Base-by-base conservation (phyloP, 2,329 filamentous ascomycete species). In the Scortechinia acanthostroma region DNA sequence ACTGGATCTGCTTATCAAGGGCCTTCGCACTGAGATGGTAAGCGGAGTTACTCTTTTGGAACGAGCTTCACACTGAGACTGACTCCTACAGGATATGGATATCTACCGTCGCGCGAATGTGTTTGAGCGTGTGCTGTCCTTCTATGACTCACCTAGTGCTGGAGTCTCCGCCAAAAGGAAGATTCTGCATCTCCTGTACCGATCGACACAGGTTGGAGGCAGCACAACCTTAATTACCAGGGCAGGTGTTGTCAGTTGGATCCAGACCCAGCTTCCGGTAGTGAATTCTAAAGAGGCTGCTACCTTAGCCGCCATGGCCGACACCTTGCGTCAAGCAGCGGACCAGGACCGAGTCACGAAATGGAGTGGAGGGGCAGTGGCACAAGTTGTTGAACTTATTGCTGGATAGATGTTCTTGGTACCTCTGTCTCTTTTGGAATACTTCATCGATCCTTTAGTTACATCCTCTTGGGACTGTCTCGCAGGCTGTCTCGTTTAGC, bases 151-250 rank as follows among this genome's bases (percentile, higher is more conserved):
- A 4, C 70, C 74, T 0, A 67, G 63, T 4, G 66, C 71, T 28
- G 59, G 64, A 2, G 59, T 60, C 3, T 52, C 60, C 1, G 58
- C 70, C 16, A 73, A 70, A 48, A 69, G 69, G 49, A 73, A 69
- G 56, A 68, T 81, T 40, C 48, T 40, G 17, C 35, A 40, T 40
- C 10, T 40, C 6, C 10, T 81, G 13, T 70, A 71, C 47, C 66
- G 75, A n/a, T 71, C 71, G n/a, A 69, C 68, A 0, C 68, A 66
- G 46, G 63, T 77, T 10, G 67, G 69, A 2, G 78, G 76, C 2
- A 76, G 73, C 48, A 74, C 71, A 4, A 80, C 72, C 2, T 58
- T 83, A 42, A 67, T 81, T 25, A 83, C 78, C 3, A 64, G 80
- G 37, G 67, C 70, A 14, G 79, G 74, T 10, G 59, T 76, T 33